Base-by-base conservation (phyloP, 192 early-diverging fungal genomes). In the Phycomyces blakesleeanus region DNA sequence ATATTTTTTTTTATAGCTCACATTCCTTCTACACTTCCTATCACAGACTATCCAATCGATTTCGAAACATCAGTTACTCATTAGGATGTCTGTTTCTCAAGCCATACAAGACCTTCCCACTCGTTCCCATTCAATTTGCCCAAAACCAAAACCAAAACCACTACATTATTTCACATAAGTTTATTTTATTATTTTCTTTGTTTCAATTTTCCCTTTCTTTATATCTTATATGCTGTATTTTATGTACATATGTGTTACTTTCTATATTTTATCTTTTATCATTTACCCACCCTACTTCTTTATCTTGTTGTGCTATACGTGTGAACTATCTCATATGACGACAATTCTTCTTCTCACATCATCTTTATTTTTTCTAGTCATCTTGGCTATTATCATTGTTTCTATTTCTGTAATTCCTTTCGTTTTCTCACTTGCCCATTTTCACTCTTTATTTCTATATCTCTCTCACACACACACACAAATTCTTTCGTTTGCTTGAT, bases 261-360 rank as follows among this genome's bases (percentile, higher is more conserved):
- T n/a, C n/a, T 47, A 47, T 18, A 6, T 47, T 6, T 14, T 18
- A 2, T 11, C 18, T 47, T 47, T 47, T 11, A n/a, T 47, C 40
- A 41, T 14, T 14, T 14, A 41, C 14, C 14, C 14, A 10, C 40
- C 6, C 40, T 14, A n/a, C n/a, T 34, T 34, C 29, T 34, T 3
- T 47, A 47, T 47, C 18, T 47, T 47, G 44, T 47, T 47, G 44
- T 47, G 44, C 44, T 47, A n/a, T 47, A 47, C 18, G 12, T 47
- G 44, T 47, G 44, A 47, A 47, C 44, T 47, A 47, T 47, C 29
- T 34, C 44, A 47, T 47, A 47, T 47, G 44, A 47, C 44, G 44
- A 14, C 44, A 47, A 47, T 47, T 47, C 2, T 47, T 47, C 2
- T 47, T 18, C 18, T 47, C 18, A 47, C 44, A 34, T 47, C 44